Percentiles rank a stretch among this genome's conserved stretches.
phyloP scores from a whole-genome alignment of 306 rosid species.

The Oemleria cerasiformis region DNA sequence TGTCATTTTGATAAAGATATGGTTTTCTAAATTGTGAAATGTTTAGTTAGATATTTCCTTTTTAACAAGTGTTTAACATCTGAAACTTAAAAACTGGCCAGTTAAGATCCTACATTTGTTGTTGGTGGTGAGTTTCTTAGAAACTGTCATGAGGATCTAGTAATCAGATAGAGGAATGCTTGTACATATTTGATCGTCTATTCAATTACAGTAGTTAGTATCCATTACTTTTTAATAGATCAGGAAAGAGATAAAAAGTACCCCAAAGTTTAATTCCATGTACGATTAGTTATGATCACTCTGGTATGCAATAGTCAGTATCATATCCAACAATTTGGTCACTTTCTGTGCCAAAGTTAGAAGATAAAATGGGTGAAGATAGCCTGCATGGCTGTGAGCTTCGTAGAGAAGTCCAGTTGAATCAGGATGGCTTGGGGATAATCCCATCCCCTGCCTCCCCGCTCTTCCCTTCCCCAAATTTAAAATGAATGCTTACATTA shows the following conservation, averaged over 20 bases:
- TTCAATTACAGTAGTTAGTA: neutral
- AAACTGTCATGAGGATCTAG: neutral
- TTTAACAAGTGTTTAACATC: neutral
- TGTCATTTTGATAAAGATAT: neutral
- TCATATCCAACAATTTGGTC: neutral
- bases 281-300: neutral
- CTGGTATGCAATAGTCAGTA: neutral
- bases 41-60: neutral
- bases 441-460: no score
- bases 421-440: neutral
- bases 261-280: neutral
- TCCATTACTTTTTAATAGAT: neutral
- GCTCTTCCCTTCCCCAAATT: neutral
- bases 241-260: neutral
- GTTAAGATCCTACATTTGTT: constrained; percentile 4
- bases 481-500: neutral
- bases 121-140: neutral
- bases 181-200: neutral
- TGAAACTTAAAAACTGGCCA: neutral
- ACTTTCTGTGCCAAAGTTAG: neutral
- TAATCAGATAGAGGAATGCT: neutral
- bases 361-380: neutral
- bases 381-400: neutral
- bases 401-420: neutral
- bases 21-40: neutral